Evolutionary conservation across 179 eudicot species (phyloP), one percentile per base, ranked within the genome.

Genomic region (Silene coronaria): DNA sequence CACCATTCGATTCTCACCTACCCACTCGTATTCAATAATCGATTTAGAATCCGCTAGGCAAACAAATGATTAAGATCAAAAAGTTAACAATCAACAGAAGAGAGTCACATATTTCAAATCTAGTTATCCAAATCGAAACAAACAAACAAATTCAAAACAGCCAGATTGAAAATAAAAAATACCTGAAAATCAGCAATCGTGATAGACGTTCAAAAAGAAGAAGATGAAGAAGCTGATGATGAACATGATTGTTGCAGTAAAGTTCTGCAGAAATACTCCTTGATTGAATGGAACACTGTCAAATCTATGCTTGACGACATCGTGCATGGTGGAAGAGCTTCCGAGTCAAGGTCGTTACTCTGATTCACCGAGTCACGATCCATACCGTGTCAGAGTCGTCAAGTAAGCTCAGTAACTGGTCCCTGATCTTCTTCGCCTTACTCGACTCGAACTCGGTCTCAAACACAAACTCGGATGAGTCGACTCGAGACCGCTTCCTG

Each of bases 211-310:
- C 55, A 65, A 67, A 75, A 32, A 46, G 23, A 57, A 64, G 74
- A 77, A 71, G 71, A 30, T 45, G 73, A 83, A 48, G 79, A 55
- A 5, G 88, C 45, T n/a, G 93, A 87, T 70, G 92, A 91, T 70
- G 92, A 91, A 55, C 87, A 87, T 76, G 94, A 85, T 73, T 86
- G 92, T 22, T 87, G 87, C 72, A 90, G 87, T 70, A 84, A 83
- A 61, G 97, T 89, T 73, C 75, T 94, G 17, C 88, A 85, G 16
- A 86, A 83, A 70, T 92, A 87, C 81, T 94, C 91, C 75, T 87
- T 94, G 16, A 87, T 77, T 60, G 98, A 94, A 82, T 94, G 98
- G 98, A 85, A 76, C 53, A 79, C 80, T 66, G 88, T 94, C 82
- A 92, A 89, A 75, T 88, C 94, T 23, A 83, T 90, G 72, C 87